Percentiles rank a stretch among this genome's conserved stretches.
phyloP scores from a whole-genome alignment of 441 rosid genomes.

The Gossypium schwendimanii region DNA sequence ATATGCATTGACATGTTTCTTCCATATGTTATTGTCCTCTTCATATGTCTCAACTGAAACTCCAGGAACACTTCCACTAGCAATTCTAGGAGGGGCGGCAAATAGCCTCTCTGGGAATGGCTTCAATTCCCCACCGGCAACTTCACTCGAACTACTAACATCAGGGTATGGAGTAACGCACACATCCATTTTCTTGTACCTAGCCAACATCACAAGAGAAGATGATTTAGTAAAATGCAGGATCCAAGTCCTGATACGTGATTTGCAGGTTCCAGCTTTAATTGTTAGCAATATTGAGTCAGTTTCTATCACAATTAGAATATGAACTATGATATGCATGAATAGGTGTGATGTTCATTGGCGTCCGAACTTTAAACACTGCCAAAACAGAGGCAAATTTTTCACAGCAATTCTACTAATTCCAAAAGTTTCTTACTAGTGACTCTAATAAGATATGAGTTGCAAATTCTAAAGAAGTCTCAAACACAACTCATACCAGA shows the following conservation, averaged over 20 bases:
- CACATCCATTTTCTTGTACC: slow-evolving; percentile 70
- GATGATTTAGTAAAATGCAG: background rate
- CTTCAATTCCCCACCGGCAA: slow-evolving; percentile 55
- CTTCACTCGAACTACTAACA: slow-evolving; percentile 45
- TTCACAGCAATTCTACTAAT: background rate
- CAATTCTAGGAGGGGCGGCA: slow-evolving; percentile 61
- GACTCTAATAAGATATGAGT: background rate
- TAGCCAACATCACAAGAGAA: slow-evolving; percentile 15
- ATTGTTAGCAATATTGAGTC: background rate
- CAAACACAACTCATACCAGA: slow-evolving; percentile 52
- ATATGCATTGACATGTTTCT: slow-evolving; percentile 55
- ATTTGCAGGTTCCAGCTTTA: background rate
- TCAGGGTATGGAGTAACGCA: slow-evolving; percentile 61
- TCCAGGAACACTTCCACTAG: slow-evolving; percentile 53
- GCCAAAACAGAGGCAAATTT: background rate
- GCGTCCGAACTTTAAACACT: background rate
- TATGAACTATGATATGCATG: background rate
- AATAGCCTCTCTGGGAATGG: slow-evolving; percentile 51
- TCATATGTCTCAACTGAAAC: slow-evolving; percentile 47
- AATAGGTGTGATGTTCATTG: background rate
- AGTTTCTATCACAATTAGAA: background rate
- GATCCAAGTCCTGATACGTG: background rate
- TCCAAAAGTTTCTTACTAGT: background rate
- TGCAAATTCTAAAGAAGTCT: background rate
- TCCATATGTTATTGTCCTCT: slow-evolving; percentile 54